phyloP scores from a whole-genome alignment of 2,329 filamentous ascomycete genomes.

The Mollisia scopiformis region DNA sequence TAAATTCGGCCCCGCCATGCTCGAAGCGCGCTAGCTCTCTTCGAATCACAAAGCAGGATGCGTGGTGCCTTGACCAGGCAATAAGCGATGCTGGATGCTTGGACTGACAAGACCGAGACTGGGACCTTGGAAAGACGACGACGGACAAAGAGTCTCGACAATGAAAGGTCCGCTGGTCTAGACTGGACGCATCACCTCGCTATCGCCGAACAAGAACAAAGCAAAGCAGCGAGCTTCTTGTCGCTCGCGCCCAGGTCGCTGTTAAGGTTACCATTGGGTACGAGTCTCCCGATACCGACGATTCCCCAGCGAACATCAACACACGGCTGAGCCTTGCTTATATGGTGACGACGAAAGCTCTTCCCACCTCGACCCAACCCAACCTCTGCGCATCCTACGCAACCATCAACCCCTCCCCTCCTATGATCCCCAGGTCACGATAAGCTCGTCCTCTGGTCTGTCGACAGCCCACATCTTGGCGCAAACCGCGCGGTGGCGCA shows the following conservation, averaged over 20 bases:
- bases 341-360: slow-evolving; percentile 29
- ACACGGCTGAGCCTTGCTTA: slow-evolving; percentile 33
- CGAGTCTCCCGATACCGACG: background rate
- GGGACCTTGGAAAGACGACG: background rate
- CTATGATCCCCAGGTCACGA: slow-evolving; percentile 25
- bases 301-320: slow-evolving; percentile 18
- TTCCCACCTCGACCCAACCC: slow-evolving; percentile 1
- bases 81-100: slow-evolving; percentile 3
- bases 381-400: background rate
- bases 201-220: slow-evolving; percentile 1
- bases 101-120: background rate
- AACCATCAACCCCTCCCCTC: slow-evolving; percentile 3
- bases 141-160: background rate
- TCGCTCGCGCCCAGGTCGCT: background rate
- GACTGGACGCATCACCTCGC: background rate
- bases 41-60: no score
- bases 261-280: background rate
- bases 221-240: no score
- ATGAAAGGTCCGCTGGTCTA: background rate
- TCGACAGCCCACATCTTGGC: slow-evolving; percentile 29
- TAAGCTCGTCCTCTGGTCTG: slow-evolving; percentile 22
- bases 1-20: background rate
- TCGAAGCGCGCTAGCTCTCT: background rate
- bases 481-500: slow-evolving; percentile 35
- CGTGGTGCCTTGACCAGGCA: no score